A percentile compares a stretch with the other conserved stretches of the same genome.
These are phyloP conservation scores for Chaetomium strumarium DNA, from an alignment of 2,329 filamentous ascomycete species.

Conservation along the genomic window DNA sequence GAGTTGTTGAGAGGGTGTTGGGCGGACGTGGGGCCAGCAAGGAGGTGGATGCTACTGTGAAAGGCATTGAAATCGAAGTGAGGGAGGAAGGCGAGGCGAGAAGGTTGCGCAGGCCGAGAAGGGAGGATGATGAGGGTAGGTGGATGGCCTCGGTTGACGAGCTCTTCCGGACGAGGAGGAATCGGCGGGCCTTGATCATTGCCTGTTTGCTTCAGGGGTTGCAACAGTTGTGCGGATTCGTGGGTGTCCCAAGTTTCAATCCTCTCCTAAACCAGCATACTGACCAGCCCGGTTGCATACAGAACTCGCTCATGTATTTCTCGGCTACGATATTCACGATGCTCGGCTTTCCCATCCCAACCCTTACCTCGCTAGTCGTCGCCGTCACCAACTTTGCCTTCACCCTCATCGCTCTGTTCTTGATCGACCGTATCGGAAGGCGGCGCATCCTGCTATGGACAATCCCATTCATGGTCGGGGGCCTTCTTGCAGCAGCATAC, in stretches of 20 bases:
- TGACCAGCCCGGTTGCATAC: conserved; percentile 26
- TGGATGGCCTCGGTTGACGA: conserved; percentile 47
- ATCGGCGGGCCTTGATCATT: conserved; percentile 71
- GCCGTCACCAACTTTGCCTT: conserved; percentile 79
- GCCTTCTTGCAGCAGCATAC: conserved; percentile 63
- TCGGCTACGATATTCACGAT: conserved; percentile 75
- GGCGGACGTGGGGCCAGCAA: conserved; percentile 37
- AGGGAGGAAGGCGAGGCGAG: conserved; percentile 52
- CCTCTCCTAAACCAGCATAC: conserved; percentile 1
- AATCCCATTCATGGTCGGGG: conserved; percentile 75
- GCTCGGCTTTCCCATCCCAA: conserved; percentile 72
- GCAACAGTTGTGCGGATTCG: conserved; percentile 84
- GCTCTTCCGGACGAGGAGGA: conserved; percentile 52
- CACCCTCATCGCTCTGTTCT: conserved; percentile 64
- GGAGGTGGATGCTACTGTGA: conserved; percentile 44
- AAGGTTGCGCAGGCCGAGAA: conserved; percentile 37
- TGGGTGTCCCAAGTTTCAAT: conserved; percentile 34
- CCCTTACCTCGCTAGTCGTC: conserved; percentile 69
- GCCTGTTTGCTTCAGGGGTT: conserved; percentile 81
- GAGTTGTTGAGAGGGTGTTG: conserved; percentile 61
- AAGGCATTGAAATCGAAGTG: conserved; percentile 68
- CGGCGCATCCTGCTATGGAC: conserved; percentile 75
- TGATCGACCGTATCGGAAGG: conserved; percentile 75
- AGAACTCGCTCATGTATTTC: conserved; percentile 91
- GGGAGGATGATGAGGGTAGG: conserved; percentile 26